phyloP scores from a whole-genome alignment of 2,329 filamentous ascomycete species.

The Colletotrichum endophyticum region DNA sequence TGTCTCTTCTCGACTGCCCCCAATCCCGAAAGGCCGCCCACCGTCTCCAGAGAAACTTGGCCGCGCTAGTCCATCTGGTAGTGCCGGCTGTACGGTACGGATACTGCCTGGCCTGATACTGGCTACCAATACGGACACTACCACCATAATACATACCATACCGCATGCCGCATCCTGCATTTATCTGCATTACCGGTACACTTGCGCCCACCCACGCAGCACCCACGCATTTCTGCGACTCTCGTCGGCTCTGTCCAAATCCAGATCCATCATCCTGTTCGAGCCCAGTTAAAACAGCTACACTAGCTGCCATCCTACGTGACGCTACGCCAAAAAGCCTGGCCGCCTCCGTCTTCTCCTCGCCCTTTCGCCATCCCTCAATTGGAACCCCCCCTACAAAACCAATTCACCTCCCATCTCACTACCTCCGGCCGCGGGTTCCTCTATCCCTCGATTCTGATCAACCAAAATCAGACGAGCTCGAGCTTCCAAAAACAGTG shows the following conservation, averaged over 20 bases:
- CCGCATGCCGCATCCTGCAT: conserved; percentile 6
- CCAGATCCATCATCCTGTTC: not conserved
- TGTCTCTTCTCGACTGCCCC: not conserved
- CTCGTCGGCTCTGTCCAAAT: not conserved
- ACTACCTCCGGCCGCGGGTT: no score
- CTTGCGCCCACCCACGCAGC: not conserved
- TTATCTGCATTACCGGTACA: not conserved
- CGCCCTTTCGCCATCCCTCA: not conserved
- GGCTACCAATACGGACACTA: not conserved
- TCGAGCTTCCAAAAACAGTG: not conserved
- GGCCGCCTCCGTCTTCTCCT: not conserved
- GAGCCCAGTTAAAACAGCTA: not conserved
- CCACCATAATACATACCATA: not conserved
- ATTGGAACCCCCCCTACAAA: not conserved
- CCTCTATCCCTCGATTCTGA: not conserved
- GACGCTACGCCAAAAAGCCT: not conserved
- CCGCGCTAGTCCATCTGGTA: not conserved
- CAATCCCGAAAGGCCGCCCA: not conserved
- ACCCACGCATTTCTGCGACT: not conserved
- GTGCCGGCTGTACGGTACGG: conserved; percentile 11
- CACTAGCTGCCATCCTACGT: not conserved
- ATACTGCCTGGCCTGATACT: conserved; percentile 3
- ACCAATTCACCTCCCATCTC: not conserved
- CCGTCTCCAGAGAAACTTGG: conserved; percentile 7
- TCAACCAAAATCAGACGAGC: not conserved